A percentile compares a stretch with the other conserved stretches of the same genome.
These are phyloP conservation scores for Diplodia sapinea DNA, from an alignment of 2,329 filamentous ascomycete species.

Conservation along the genomic window DNA sequence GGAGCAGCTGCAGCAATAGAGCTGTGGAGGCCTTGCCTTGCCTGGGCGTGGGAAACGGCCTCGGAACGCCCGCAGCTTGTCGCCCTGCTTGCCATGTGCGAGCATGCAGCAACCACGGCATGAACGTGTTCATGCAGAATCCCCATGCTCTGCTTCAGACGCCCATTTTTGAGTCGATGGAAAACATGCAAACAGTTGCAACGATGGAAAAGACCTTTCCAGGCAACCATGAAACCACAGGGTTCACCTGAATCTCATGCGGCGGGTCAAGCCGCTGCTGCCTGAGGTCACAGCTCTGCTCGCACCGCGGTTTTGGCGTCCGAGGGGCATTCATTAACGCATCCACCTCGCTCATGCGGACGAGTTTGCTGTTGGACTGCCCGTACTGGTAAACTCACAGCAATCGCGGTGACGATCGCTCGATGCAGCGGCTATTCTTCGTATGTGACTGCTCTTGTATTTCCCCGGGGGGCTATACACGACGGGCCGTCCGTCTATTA, in stretches of 20 bases:
- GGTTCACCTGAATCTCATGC: slow-evolving; percentile 11
- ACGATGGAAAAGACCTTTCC: not conserved
- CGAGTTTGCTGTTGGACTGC: not conserved
- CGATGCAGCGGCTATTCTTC: slow-evolving; percentile 11
- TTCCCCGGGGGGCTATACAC: not conserved
- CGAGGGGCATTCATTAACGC: slow-evolving; percentile 4
- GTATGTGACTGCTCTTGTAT: slow-evolving; percentile 4
- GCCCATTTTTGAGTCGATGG: not conserved
- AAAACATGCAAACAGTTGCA: not conserved
- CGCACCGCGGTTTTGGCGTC: not conserved
- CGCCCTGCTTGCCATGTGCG: slow-evolving; percentile 3
- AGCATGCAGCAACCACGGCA: slow-evolving; percentile 7
- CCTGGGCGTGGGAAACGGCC: slow-evolving; percentile 1
- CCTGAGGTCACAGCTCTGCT: slow-evolving; percentile 12
- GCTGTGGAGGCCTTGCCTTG: slow-evolving; percentile 18
- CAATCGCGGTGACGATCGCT: slow-evolving; percentile 10
- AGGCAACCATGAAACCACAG: slow-evolving; percentile 11
- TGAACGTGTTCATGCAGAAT: not conserved
- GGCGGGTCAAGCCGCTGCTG: slow-evolving; percentile 11
- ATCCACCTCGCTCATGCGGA: slow-evolving; percentile 5
- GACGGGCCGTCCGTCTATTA: not conserved
- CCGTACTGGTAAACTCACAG: not conserved
- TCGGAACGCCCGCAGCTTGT: slow-evolving; percentile 3
- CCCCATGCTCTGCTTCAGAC: not conserved
- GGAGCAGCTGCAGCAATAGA: slow-evolving; percentile 13